Evolutionary conservation across 192 early-diverging fungal species (phyloP), one percentile per base, ranked within the genome.

Genomic region (Coemansia asiatica): DNA sequence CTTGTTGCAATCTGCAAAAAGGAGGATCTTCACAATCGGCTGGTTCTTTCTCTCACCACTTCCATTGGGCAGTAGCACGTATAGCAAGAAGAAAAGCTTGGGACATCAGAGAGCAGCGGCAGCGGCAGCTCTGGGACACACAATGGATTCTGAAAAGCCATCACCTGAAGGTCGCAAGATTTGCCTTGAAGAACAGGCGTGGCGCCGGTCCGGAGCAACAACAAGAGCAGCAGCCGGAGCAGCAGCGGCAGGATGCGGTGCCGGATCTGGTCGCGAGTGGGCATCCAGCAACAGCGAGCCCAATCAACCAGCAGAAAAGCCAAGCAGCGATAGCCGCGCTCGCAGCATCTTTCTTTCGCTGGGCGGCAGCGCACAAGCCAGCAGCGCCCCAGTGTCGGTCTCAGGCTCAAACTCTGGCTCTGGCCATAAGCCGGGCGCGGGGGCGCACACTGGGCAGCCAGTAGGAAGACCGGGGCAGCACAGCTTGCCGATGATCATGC

Each of bases 61-160:
- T n/a, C n/a, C n/a, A n/a, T n/a, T 31, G 18, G 28, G 27, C 16
- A n/a, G 21, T 31, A 15, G 29, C 15, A 57, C 18, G 40, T 25
- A 33, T 8, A 33, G 25, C 22, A 54, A 27, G 7, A 54, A 23
- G 51, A 8, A 28, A 2, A 9, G 51, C 3, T 44, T 10, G 51
- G 51, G 9, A 19, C 18, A 19, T 50, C 18, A 50, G 18, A 50
- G 8, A 50, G 31, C 48, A 51, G 50, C 50, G 51, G 25, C 9
- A 1, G 28, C 4, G 19, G 28, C 27, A 54, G 13, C 49, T 3
- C 49, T 36, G 31, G 7, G 7, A 31, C 28, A 31, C 28, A 57
- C 56, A 57, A 57, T 57, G 56, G 29, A 57, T 36, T 57, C 33
- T 36, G 28, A 29, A 31, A 33, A 29, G 25, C 4, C 51, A n/a